Evolutionary conservation across 2,329 filamentous ascomycete genomes (phyloP).

Genomic region (Neodidymelliopsis sp.): DNA sequence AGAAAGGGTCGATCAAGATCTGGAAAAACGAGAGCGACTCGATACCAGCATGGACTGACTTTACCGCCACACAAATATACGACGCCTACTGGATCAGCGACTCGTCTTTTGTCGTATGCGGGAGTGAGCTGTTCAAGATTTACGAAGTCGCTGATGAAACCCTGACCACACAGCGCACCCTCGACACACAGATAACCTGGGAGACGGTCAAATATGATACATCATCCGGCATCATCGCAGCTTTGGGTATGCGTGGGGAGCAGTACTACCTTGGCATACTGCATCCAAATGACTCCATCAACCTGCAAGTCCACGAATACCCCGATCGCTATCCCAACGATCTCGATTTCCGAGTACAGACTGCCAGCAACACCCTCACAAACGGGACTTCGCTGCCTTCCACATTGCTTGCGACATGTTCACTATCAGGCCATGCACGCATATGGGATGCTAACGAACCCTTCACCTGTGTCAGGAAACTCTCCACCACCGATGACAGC

Average conservation of each 20-base stretch:
- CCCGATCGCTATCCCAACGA: slow-evolving; percentile 49
- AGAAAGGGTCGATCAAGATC: slow-evolving; percentile 49
- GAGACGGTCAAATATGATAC: slow-evolving; percentile 51
- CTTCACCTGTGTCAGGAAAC: slow-evolving; percentile 40
- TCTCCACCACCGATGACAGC: slow-evolving; percentile 41
- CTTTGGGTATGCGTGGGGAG: slow-evolving; percentile 37
- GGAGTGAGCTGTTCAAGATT: slow-evolving; percentile 49
- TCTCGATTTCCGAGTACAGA: slow-evolving; percentile 50
- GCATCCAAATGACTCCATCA: slow-evolving; percentile 41
- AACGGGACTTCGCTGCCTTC: slow-evolving; percentile 32
- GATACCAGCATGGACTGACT: slow-evolving; percentile 52
- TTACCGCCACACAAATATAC: slow-evolving; percentile 51
- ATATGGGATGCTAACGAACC: slow-evolving; percentile 52
- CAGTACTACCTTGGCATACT: slow-evolving; percentile 47
- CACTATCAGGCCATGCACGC: slow-evolving; percentile 49
- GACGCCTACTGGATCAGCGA: slow-evolving; percentile 56
- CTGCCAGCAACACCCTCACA: slow-evolving; percentile 21
- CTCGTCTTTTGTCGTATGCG: slow-evolving; percentile 54
- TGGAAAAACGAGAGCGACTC: slow-evolving; percentile 47
- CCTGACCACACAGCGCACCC: slow-evolving; percentile 38
- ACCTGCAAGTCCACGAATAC: slow-evolving; percentile 43
- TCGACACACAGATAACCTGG: slow-evolving; percentile 45
- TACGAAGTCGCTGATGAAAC: slow-evolving; percentile 45
- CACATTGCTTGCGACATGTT: slow-evolving; percentile 51
- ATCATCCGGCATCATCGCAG: slow-evolving; percentile 50